Evolutionary conservation across 495 filamentous ascomycete species (phyloP), one percentile per base, ranked within the genome.

Genomic region (Trichoderma asperelloides): DNA sequence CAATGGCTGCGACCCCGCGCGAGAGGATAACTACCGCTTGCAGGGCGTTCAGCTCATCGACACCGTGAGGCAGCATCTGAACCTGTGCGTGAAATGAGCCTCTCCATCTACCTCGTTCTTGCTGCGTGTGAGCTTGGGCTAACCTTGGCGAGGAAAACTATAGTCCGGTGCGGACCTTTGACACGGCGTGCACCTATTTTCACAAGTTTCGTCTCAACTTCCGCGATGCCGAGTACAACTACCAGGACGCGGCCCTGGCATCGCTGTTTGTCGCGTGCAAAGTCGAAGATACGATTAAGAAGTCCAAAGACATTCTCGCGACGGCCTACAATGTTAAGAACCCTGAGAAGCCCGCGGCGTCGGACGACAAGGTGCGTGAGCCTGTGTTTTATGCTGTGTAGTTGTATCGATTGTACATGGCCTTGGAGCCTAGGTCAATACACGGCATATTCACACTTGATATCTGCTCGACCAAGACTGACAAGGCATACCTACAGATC

Each of bases 271-370:
- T 90, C 21, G 93, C 93, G 43, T 97, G 94, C 84, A 98, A 98
- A 77, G 92, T 94, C 57, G 95, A 98, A 73, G 95, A 98, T 74
- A 98, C 95, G 1, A 81, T 98, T 62, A 98, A 98, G 79, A 98
- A 98, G 79, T 96, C 92, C 21, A 86, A 86, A 63, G 95, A 98
- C 65, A 95, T 98, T 67, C 80, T 97, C 6, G 95, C 91, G 68
- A 93, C 93, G 8, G 88, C 90, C 4, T 91, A 93, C 78, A 98
- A 97, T 70, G 76, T 97, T 23, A 92, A 91, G 73, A 78, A 88
- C 11, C 81, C 87, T 12, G 80, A 86, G 23, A 93, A 97, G 68
- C 86, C 87, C 67, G 83, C 93, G 57, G 89, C 89, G 7, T 84
- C 91, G 0, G 95, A 98, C 76, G 90, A 96, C 73, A 84, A 86